Base-by-base conservation (phyloP, 2,329 filamentous ascomycete species). In the Tolypocladium inflatum region DNA sequence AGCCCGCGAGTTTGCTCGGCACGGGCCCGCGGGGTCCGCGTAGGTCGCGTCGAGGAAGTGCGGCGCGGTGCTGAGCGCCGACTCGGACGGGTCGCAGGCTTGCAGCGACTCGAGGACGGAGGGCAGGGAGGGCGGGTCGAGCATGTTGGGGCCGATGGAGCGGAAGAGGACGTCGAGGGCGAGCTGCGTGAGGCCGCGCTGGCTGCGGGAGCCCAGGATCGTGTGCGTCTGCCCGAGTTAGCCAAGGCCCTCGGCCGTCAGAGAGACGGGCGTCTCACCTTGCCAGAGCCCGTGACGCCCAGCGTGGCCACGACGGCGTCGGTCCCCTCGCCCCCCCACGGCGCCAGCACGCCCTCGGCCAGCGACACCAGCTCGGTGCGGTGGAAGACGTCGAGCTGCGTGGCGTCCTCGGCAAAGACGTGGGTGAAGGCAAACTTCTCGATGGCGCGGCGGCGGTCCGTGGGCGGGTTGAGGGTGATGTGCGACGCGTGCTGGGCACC, bases 381-480 rank as follows among this genome's bases (percentile, higher is more conserved):
- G 63, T 90, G 82, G 69, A 99, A 97, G 11, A 99, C 75, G 67
- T 97, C 91, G 35, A 94, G 78, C 69, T 99, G 94, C 8, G 83
- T 84, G 2, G 91, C 86, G 66, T 88, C 80, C 68, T 97, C 92
- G 65, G 95, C 89, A 65, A 97, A 97, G 1, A 99, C 91, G 61
- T 85, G 85, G 0, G 94, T 99, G 69, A 99, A 99, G 2, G 87
- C 90, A 70, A 97, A 99, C 69, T 89, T 91, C 72, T 99, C 94
- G 41, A 97, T 85, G 1, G 92, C 91, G 52, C 92, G 85, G 64
- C 93, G 90, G 58, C 93, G 83, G 61, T 97, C 93, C 62, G 86
- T 89, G 2, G 91, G 89, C 0, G 92, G 91, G 64, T 90, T 89
- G 19, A 92, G 73, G 0, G 86, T 90, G 62, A 92, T 88, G 68